These are phyloP conservation scores for Candida montana DNA, from an alignment of 805 yeast genomes.

Conservation along the genomic window DNA sequence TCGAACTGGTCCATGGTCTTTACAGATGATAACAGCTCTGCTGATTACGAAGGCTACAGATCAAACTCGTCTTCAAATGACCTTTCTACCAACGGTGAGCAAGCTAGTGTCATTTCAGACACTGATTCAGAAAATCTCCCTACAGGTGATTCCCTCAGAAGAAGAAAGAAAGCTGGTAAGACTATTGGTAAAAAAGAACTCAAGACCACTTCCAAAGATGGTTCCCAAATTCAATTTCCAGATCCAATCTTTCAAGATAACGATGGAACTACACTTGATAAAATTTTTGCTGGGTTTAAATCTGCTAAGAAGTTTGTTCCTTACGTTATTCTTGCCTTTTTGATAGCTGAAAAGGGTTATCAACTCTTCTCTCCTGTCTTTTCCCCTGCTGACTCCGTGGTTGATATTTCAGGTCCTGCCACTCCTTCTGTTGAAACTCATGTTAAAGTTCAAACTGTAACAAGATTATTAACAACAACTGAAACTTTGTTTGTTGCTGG, in stretches of 20 bases:
- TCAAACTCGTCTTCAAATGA: slow-evolving; percentile 20
- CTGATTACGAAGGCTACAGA: slow-evolving; percentile 21
- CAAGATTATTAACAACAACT: slow-evolving; percentile 15
- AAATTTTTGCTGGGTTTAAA: background rate
- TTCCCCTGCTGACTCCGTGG: background rate
- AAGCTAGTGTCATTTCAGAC: slow-evolving; percentile 16
- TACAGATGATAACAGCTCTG: slow-evolving; percentile 25
- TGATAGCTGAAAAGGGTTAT: slow-evolving; percentile 18
- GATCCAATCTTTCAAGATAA: slow-evolving; percentile 6
- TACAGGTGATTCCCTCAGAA: background rate
- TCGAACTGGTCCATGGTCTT: slow-evolving; percentile 26
- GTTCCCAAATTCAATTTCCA: slow-evolving; percentile 9
- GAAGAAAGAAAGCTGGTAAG: background rate
- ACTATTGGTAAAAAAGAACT: slow-evolving; percentile 10
- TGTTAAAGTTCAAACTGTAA: slow-evolving; percentile 8
- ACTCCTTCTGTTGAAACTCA: background rate
- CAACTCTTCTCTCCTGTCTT: slow-evolving; percentile 12
- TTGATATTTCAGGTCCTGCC: too few species aligned
- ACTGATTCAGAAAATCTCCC: slow-evolving; percentile 13
- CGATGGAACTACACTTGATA: background rate
- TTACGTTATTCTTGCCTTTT: slow-evolving; percentile 13
- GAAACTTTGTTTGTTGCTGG: slow-evolving; percentile 12
- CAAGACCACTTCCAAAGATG: slow-evolving; percentile 3
- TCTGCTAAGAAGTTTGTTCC: slow-evolving; percentile 10
- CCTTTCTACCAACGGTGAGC: slow-evolving; percentile 11